Evolutionary conservation across 768 basidiomycete species (phyloP).

Genomic region (Phylloporus sp.): DNA sequence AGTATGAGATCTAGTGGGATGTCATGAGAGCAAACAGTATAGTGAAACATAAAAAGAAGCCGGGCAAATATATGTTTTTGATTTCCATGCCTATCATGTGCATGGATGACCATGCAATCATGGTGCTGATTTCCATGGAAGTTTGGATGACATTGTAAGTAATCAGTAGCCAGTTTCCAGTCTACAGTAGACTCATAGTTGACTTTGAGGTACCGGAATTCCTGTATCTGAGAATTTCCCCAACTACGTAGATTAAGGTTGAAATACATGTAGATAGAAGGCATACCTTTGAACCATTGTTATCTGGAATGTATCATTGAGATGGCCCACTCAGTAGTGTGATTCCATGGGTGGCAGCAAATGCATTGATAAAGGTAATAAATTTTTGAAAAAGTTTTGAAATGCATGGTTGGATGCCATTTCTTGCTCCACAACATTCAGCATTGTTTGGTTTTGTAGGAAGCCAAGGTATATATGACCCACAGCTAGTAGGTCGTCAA

Average conservation of each 20-base stretch:
- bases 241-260: not conserved
- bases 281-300: not conserved
- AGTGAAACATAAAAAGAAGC: not conserved
- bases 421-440: not conserved
- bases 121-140: constrained; percentile 22
- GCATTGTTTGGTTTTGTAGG: not conserved
- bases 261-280: not conserved
- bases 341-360: not conserved
- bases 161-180: constrained; percentile 28
- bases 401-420: not conserved
- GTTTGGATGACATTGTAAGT: constrained; percentile 26
- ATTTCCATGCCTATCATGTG: not conserved
- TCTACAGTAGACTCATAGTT: constrained; percentile 26
- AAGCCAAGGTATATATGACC: not conserved
- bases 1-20: not conserved
- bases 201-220: constrained; percentile 24
- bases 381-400: not conserved
- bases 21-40: not conserved
- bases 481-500: not conserved
- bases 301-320: not conserved
- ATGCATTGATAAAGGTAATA: not conserved
- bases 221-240: constrained; percentile 29
- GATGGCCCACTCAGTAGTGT: not conserved
- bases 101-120: constrained; percentile 10
- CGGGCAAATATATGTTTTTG: not conserved